Evolutionary conservation across 495 filamentous ascomycete genomes (phyloP).

Genomic region (Aspergillus carlsbadensis): DNA sequence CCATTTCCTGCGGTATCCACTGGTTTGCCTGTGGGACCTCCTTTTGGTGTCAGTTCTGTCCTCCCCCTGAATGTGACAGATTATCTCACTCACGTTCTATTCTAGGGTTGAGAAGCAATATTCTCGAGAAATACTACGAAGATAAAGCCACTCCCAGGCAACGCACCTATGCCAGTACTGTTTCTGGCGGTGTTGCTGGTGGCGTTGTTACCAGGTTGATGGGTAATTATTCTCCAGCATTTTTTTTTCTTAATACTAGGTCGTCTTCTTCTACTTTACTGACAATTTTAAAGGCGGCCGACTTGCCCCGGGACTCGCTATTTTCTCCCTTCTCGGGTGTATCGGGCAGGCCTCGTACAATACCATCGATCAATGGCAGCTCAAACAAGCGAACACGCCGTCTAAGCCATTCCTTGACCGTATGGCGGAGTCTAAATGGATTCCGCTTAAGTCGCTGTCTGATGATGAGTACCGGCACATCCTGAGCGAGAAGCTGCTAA

Average conservation of each 20-base stretch:
- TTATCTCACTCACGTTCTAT: constrained; percentile 10
- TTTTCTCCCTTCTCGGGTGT: constrained; percentile 64
- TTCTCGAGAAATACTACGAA: constrained; percentile 40
- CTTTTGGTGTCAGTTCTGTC: constrained; percentile 66
- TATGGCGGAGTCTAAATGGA: constrained; percentile 70
- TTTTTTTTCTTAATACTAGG: not conserved
- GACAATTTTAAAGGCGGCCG: constrained; percentile 37
- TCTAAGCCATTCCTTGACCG: constrained; percentile 46
- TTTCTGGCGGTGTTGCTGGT: constrained; percentile 71
- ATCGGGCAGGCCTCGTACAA: constrained; percentile 60
- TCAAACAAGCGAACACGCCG: constrained; percentile 33
- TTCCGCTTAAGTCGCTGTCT: constrained; percentile 71
- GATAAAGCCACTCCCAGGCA: constrained; percentile 53
- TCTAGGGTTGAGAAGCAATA: constrained; percentile 42
- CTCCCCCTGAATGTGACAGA: not conserved
- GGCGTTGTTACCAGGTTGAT: constrained; percentile 59
- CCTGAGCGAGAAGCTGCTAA: constrained; percentile 72
- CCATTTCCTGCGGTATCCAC: constrained; percentile 69
- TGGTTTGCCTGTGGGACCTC: constrained; percentile 75
- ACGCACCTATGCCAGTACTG: constrained; percentile 58
- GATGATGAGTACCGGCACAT: constrained; percentile 78
- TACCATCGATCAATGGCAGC: constrained; percentile 48
- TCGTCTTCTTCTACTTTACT: not conserved
- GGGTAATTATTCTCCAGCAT: constrained; percentile 43
- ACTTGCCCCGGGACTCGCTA: constrained; percentile 57